Evolutionary conservation across 129 eudicot species (phyloP).

Genomic region (Tanacetum coccineum): DNA sequence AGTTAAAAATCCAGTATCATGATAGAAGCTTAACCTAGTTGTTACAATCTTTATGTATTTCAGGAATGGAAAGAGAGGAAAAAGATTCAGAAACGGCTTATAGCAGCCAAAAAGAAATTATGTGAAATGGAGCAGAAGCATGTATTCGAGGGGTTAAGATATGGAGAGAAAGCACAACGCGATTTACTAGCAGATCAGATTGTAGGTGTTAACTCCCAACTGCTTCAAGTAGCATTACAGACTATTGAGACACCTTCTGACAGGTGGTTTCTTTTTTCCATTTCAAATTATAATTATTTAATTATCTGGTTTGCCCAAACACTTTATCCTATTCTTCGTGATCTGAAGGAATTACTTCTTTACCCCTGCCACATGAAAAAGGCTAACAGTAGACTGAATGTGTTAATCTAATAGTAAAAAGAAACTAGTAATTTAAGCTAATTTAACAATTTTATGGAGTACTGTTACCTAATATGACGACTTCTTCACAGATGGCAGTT

Average conservation of each 20-base stretch:
- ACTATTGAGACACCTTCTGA: constrained; percentile 41
- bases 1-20: background rate
- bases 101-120: constrained; percentile 92
- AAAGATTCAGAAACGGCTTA: constrained; percentile 68
- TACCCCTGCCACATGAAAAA: constrained; percentile 1
- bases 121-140: constrained; percentile 88
- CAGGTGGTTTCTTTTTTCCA: constrained; percentile 39
- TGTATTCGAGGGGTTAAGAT: constrained; percentile 79
- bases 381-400: background rate
- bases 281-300: background rate
- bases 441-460: no score
- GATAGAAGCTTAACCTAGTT: background rate
- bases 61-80: constrained; percentile 99
- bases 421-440: no score
- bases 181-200: constrained; percentile 72
- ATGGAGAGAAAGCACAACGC: constrained; percentile 70
- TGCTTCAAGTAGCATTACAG: constrained; percentile 74
- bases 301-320: no score
- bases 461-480: no score
- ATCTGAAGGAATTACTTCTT: constrained; percentile 7
- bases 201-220: constrained; percentile 58
- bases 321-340: background rate
- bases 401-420: no score
- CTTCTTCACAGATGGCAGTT: constrained; percentile 40
- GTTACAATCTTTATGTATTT: constrained; percentile 14